phyloP scores from a whole-genome alignment of 805 yeast genomes.

The Ogataea ganodermae region DNA sequence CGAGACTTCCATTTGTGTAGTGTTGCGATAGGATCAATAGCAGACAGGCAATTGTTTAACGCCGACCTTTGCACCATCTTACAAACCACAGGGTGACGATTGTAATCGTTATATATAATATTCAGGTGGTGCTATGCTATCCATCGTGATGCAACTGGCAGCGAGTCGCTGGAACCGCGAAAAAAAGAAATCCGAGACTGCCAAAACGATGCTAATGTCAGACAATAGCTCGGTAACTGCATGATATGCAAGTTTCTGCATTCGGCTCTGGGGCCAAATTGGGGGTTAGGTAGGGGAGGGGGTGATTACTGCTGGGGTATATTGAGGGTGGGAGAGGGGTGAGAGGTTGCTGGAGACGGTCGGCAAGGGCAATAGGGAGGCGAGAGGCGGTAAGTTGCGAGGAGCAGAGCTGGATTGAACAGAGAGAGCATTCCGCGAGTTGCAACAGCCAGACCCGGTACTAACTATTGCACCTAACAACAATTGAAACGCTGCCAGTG shows the following conservation, averaged over 20 bases:
- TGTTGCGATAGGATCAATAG: not conserved
- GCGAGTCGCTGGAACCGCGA: conserved; percentile 5
- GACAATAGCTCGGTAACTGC: conserved; percentile 8
- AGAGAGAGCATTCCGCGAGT: no score
- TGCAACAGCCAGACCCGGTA: no score
- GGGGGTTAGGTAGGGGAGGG: not conserved
- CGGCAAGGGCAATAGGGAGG: no score
- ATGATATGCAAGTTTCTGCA: not conserved
- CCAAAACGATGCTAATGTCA: conserved; percentile 4
- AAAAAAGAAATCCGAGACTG: conserved; percentile 1
- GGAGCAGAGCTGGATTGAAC: no score
- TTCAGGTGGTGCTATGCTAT: not conserved
- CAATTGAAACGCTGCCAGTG: no score
- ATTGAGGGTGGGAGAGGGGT: no score
- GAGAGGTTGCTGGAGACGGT: no score
- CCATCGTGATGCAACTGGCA: not conserved
- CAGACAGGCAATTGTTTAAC: not conserved
- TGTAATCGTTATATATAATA: conserved; percentile 1
- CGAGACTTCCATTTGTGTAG: conserved; percentile 23
- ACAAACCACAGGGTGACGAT: not conserved
- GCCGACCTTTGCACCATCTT: not conserved
- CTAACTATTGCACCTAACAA: no score
- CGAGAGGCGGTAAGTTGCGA: no score
- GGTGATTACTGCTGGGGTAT: not conserved
- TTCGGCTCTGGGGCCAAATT: conserved; percentile 2